Percentiles rank a stretch among this genome's conserved stretches.
Conservation (phyloP, 2,329 filamentous ascomycete species). For the Rhinocladiella similis region DNA sequence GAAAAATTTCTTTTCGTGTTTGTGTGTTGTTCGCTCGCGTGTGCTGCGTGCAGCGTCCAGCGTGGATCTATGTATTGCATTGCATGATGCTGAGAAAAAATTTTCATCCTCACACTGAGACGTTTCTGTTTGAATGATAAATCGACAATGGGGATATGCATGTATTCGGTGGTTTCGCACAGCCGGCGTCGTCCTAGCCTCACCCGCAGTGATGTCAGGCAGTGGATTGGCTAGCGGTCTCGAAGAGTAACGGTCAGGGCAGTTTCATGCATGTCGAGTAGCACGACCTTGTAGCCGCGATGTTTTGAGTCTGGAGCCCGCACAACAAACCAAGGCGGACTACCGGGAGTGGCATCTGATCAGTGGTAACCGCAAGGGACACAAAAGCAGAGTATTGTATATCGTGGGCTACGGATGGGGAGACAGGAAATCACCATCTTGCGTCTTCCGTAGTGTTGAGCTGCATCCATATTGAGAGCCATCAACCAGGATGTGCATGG, state of each 20-base stretch:
- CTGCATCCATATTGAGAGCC: background rate
- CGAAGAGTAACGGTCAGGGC: conserved; percentile 14
- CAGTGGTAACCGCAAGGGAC: background rate
- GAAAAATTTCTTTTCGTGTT: background rate
- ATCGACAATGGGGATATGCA: background rate
- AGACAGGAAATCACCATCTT: no score
- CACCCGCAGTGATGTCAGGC: conserved; percentile 13
- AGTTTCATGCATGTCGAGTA: conserved; percentile 10
- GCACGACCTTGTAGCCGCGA: conserved; percentile 6
- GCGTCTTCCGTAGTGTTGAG: no score
- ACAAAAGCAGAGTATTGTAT: background rate
- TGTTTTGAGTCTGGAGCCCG: background rate
- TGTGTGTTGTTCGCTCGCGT: conserved; percentile 1
- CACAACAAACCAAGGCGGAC: background rate
- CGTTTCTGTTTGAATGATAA: background rate
- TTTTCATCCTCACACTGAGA: background rate
- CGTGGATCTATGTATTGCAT: conserved; percentile 8
- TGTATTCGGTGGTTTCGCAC: background rate
- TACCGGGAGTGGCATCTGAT: background rate
- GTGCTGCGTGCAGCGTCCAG: background rate
- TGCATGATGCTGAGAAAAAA: background rate
- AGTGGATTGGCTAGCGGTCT: conserved; percentile 9
- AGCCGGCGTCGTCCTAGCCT: conserved; percentile 3
- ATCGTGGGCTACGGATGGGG: background rate
- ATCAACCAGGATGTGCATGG: background rate